Evolutionary conservation across 2,329 filamentous ascomycete species (phyloP).

Genomic region (Neonectria punicea): DNA sequence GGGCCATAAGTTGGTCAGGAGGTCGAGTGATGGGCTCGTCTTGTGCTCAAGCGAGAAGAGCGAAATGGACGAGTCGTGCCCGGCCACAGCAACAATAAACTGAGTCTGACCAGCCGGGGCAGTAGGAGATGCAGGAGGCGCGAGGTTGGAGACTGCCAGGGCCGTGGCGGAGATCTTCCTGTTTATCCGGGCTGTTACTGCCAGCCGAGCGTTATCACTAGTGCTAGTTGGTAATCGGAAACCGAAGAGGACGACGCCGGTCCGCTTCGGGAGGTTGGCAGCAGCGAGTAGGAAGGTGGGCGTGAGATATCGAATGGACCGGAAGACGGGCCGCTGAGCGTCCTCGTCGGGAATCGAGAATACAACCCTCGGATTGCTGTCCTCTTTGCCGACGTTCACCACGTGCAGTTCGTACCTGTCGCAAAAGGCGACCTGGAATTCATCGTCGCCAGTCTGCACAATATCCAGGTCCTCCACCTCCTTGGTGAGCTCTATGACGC

Average conservation of each 20-base stretch:
- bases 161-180: slow-evolving; percentile 77
- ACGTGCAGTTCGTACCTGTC: slow-evolving; percentile 79
- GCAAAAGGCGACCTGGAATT: slow-evolving; percentile 82
- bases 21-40: slow-evolving; percentile 55
- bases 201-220: slow-evolving; percentile 57
- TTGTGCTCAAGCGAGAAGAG: slow-evolving; percentile 82
- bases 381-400: slow-evolving; percentile 64
- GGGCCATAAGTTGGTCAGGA: slow-evolving; percentile 63
- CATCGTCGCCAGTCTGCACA: slow-evolving; percentile 65
- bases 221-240: slow-evolving; percentile 60
- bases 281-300: slow-evolving; percentile 67
- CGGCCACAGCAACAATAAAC: slow-evolving; percentile 82
- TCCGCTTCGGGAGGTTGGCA: slow-evolving; percentile 67
- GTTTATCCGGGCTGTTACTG: slow-evolving; percentile 68
- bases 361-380: slow-evolving; percentile 61
- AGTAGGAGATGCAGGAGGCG: slow-evolving; percentile 62
- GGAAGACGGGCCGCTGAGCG: slow-evolving; percentile 61
- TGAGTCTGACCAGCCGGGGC: slow-evolving; percentile 72
- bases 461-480: slow-evolving; percentile 79
- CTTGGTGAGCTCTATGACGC: slow-evolving; percentile 60
- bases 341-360: slow-evolving; percentile 66
- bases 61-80: slow-evolving; percentile 81
- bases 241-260: slow-evolving; percentile 66
- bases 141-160: slow-evolving; percentile 79
- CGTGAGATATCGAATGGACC: slow-evolving; percentile 68